These are phyloP conservation scores for Cyclotella atomus DNA, from an alignment of 108 stramenopile species.

Conservation along the genomic window DNA sequence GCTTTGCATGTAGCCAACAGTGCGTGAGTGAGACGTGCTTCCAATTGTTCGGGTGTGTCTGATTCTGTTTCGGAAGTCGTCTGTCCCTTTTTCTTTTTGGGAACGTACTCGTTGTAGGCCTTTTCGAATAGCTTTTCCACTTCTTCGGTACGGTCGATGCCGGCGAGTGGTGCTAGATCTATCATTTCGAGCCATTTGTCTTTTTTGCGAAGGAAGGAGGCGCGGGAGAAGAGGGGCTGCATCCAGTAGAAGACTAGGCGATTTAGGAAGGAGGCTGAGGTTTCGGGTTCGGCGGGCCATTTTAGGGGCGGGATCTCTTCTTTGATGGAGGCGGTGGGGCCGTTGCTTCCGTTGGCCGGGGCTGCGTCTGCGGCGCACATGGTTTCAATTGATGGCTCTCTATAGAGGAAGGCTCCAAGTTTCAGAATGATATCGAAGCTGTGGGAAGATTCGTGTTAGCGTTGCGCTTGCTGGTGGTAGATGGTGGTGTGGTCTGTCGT, in stretches of 20 bases:
- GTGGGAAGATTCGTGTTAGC: no score
- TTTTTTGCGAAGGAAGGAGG: slow-evolving; percentile 41
- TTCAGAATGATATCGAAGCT: no score
- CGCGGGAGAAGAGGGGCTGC: slow-evolving; percentile 71
- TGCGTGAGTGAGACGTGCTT: slow-evolving; percentile 41
- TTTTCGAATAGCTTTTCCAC: slow-evolving; percentile 60
- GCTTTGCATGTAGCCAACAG: slow-evolving; percentile 52
- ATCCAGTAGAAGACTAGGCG: slow-evolving; percentile 62
- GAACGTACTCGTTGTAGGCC: slow-evolving; percentile 46
- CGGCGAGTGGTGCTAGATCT: slow-evolving; percentile 64
- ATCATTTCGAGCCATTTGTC: slow-evolving; percentile 57
- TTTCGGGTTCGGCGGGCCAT: slow-evolving; percentile 55
- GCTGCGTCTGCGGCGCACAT: no score
- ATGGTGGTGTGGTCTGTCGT: not conserved
- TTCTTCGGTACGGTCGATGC: slow-evolving; percentile 48
- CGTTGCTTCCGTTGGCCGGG: not conserved
- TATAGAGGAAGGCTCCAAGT: no score
- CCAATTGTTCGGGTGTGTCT: slow-evolving; percentile 35
- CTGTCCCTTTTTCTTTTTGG: slow-evolving; percentile 19
- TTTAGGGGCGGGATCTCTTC: slow-evolving; percentile 24
- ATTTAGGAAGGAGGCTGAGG: slow-evolving; percentile 51
- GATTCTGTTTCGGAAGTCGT: not conserved
- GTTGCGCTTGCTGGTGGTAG: not conserved
- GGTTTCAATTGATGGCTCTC: no score
- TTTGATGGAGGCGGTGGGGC: not conserved